Evolutionary conservation across 345 rosid species (phyloP), one percentile per base, ranked within the genome.

Genomic region (Dipteronia sinensis): DNA sequence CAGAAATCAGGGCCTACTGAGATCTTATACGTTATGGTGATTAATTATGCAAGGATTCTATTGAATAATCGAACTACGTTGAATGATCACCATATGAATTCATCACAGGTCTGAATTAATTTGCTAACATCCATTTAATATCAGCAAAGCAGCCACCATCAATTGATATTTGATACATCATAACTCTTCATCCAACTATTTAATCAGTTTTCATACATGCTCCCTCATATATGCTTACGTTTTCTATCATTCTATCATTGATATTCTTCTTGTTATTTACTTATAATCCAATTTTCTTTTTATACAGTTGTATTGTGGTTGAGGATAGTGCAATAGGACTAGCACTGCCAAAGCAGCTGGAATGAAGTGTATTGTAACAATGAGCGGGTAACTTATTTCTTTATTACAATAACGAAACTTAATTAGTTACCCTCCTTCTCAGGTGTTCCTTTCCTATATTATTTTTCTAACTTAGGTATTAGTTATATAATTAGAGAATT

Each of bases 311-410:
- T 80, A 97, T 92, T 70, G 97, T 95, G 83, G 84, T 93, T 61
- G 99, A 95, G 89, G 98, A 95, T 81, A 95, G 97, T 15, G 91
- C 88, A 42, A 95, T 92, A 8, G 98, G 95, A 61, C 96, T 95
- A 66, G 91, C 98, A 70, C 99, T 49, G 98, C 99, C 74, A 93
- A n/a, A 88, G 90, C 98, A 70, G 98, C 99, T 11, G 98, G 95
- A 83, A 93, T 93, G 98, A 95, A 87, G 79, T 92, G 99, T 82
- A 89, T 92, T 31, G 92, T 93, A 76, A 93, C 99, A 73, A 93
- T 91, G 87, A 95, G 99, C 84, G 88, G 94, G 97, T 93, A 84
- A 86, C 80, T 78, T 62, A 16, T 40, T 25, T 56, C 9, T 44
- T 31, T 20, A 58, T 20, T 7, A 58, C 1, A 74, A 27, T 19